These are phyloP conservation scores for Irpex sp. DNA, from an alignment of 1,284 basidiomycete genomes.

Conservation along the genomic window DNA sequence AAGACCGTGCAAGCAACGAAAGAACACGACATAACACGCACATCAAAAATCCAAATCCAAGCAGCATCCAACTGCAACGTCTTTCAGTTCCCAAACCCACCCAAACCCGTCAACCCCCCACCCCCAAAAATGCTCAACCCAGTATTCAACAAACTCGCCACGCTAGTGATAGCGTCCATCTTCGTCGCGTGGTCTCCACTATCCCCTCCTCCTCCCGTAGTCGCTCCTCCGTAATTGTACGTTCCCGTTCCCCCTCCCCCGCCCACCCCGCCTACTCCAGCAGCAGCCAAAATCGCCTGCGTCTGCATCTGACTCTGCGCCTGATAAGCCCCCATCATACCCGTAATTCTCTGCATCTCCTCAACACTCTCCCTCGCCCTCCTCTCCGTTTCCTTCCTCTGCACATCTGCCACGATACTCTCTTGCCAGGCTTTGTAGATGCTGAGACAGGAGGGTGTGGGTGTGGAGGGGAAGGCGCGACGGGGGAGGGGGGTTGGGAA, in stretches of 20 bases:
- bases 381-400: background rate
- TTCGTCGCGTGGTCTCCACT: background rate
- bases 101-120: background rate
- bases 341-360: too few relatives aligned
- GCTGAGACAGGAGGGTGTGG: background rate
- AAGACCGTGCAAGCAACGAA: too few relatives aligned
- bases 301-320: background rate
- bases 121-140: background rate
- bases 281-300: background rate
- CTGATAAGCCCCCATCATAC: background rate
- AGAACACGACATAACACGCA: too few relatives aligned
- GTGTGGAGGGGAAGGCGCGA: background rate
- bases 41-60: too few relatives aligned
- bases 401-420: background rate
- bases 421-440: background rate
- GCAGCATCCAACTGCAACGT: too few relatives aligned
- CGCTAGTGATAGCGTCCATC: conserved; percentile 3
- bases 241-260: background rate
- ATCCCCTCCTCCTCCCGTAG: background rate
- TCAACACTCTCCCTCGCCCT: background rate
- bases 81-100: background rate
- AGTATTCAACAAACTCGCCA: conserved; percentile 1
- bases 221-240: background rate
- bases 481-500: conserved; percentile 8
- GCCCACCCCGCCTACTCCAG: background rate